Evolutionary conservation across 345 rosid genomes (phyloP).

Genomic region (Populus davidiana): DNA sequence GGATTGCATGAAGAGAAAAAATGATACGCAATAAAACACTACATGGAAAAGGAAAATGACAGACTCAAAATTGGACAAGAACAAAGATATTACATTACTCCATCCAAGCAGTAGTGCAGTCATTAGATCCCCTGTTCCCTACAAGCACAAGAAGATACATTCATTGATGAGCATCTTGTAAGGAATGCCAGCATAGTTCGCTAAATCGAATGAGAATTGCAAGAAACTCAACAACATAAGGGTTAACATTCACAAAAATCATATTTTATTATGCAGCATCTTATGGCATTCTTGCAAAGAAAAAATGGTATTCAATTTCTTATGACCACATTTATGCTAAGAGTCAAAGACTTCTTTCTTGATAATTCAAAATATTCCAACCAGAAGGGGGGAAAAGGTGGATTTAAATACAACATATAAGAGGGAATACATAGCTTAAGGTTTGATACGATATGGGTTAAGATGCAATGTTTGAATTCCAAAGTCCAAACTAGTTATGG

Average conservation of each 20-base stretch:
- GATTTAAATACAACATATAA: no score
- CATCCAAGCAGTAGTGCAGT: constrained; percentile 98
- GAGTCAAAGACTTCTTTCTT: no score
- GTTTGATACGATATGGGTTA: no score
- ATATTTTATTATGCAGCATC: background rate
- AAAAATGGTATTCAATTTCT: no score
- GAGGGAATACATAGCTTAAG: no score
- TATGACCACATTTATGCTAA: no score
- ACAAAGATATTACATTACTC: constrained; percentile 72
- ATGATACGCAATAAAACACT: constrained; percentile 1
- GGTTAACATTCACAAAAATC: background rate
- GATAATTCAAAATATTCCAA: no score
- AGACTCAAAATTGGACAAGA: background rate
- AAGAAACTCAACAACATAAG: background rate
- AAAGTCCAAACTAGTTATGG: no score
- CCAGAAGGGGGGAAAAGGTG: no score
- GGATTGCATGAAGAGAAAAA: constrained; percentile 19
- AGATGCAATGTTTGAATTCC: no score
- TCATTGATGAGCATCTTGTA: constrained; percentile 10
- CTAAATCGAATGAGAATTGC: background rate
- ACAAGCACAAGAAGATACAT: constrained; percentile 20
- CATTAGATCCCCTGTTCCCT: constrained; percentile 99
- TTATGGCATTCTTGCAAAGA: no score
- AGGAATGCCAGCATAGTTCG: background rate
- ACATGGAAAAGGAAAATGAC: background rate